These are phyloP conservation scores for Wickerhamomyces tratensis DNA, from an alignment of 805 yeast species.

Conservation along the genomic window DNA sequence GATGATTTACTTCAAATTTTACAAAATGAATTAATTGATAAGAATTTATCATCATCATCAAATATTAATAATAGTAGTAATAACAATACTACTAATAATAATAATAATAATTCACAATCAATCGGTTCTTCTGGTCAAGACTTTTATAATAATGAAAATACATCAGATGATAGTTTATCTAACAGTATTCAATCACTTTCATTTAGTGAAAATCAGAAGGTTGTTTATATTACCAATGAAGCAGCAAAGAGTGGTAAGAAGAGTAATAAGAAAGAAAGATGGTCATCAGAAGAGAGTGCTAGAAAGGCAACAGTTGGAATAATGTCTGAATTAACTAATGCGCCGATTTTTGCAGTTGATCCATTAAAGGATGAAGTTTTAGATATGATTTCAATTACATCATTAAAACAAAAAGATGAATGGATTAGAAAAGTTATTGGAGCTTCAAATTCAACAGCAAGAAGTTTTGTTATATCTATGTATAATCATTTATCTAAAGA, in stretches of 20 bases:
- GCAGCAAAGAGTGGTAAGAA: constrained; percentile 73
- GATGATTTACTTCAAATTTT: constrained; percentile 51
- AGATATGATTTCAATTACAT: constrained; percentile 72
- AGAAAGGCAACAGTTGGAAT: constrained; percentile 47
- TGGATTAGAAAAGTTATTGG: constrained; percentile 75
- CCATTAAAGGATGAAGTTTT: constrained; percentile 70
- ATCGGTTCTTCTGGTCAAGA: constrained; percentile 10
- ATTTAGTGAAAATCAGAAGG: constrained; percentile 37
- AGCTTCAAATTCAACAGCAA: constrained; percentile 66
- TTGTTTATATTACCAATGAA: constrained; percentile 63
- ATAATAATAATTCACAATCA: constrained; percentile 1
- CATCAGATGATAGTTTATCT: constrained; percentile 13
- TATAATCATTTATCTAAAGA: constrained; percentile 69
- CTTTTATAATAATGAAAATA: constrained; percentile 12
- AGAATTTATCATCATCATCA: neutral
- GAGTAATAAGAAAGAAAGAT: constrained; percentile 64
- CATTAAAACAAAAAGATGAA: constrained; percentile 70
- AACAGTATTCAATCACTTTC: constrained; percentile 18
- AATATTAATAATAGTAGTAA: neutral
- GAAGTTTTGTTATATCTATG: constrained; percentile 70
- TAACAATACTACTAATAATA: neutral
- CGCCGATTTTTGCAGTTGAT: constrained; percentile 76
- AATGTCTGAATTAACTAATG: constrained; percentile 43
- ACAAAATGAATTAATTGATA: constrained; percentile 16
- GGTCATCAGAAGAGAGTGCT: constrained; percentile 69